Conservation (phyloP, 305 asterid species). For the Fraxinus sp. region DNA sequence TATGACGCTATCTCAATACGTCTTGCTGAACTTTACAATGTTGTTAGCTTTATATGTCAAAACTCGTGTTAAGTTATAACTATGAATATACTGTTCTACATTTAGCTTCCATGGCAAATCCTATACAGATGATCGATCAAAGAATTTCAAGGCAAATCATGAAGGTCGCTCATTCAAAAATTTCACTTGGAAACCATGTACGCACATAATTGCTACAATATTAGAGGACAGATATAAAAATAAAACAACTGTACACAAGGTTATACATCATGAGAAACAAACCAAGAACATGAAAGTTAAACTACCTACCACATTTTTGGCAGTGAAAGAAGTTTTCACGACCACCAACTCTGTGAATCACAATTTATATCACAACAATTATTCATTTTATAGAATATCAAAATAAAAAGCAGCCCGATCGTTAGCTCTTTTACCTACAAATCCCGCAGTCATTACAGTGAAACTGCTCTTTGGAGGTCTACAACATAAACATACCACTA, state of each 20-base stretch:
- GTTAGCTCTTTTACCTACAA: conserved; percentile 63
- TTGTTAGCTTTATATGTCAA: background rate
- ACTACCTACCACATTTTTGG: conserved; percentile 72
- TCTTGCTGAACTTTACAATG: background rate
- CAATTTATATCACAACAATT: conserved; percentile 22
- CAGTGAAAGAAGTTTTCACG: conserved; percentile 80
- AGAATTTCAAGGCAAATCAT: background rate
- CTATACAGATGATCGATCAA: background rate
- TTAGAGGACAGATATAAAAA: background rate
- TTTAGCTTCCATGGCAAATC: background rate
- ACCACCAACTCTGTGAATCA: conserved; percentile 78
- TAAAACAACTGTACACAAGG: conserved; percentile 3
- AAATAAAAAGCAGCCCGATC: background rate
- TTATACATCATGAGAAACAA: conserved; percentile 16
- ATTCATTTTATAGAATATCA: background rate
- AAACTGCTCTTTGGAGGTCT: conserved; percentile 67
- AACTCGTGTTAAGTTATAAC: background rate
- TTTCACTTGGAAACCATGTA: background rate
- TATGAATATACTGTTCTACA: background rate
- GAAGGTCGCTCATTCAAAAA: conserved; percentile 8
- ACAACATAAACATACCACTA: conserved; percentile 33
- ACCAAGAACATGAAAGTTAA: background rate
- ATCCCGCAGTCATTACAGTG: conserved; percentile 92
- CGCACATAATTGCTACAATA: background rate
- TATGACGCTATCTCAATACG: background rate